Evolutionary conservation across 176 grass and related monocot species (phyloP).

Genomic region (Tuctoria greenei): DNA sequence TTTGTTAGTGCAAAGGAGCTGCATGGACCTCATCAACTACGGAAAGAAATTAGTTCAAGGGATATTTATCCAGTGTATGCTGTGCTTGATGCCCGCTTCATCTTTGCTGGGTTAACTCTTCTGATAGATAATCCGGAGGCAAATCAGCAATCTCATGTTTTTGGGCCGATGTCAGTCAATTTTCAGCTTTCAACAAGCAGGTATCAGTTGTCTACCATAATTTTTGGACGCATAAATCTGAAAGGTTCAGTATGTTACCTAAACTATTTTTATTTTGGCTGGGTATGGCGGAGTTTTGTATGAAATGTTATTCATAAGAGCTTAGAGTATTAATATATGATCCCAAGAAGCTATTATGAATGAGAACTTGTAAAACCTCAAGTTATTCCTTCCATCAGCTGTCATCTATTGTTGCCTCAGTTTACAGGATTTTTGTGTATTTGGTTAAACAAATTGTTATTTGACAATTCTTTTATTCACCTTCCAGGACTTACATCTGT

Average conservation of each 20-base stretch:
- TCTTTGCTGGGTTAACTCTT: constrained; percentile 52
- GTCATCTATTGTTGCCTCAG: neutral
- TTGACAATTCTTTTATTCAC: constrained; percentile 37
- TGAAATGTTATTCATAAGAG: constrained; percentile 16
- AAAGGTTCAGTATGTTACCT: constrained; percentile 15
- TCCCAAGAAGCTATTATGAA: constrained; percentile 13
- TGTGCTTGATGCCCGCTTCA: constrained; percentile 53
- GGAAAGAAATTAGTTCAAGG: constrained; percentile 33
- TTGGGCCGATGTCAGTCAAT: constrained; percentile 65
- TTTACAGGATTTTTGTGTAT: constrained; percentile 16
- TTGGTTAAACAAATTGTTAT: constrained; percentile 7
- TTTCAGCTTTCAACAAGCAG: constrained; percentile 57
- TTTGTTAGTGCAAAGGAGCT: constrained; percentile 35
- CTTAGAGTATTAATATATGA: constrained; percentile 1
- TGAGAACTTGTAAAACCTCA: neutral
- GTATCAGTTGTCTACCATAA: constrained; percentile 47
- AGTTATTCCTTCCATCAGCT: constrained; percentile 1
- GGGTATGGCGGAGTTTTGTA: constrained; percentile 1
- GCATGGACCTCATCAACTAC: constrained; percentile 20
- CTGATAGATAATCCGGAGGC: constrained; percentile 54
- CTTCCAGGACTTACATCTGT: constrained; percentile 57
- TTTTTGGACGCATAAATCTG: constrained; percentile 14
- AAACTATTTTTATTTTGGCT: constrained; percentile 5
- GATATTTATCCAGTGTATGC: constrained; percentile 44
- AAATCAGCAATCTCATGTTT: constrained; percentile 55